Evolutionary conservation across 352 stramenopile species (phyloP).

Genomic region (Elongisporangium prolatum): DNA sequence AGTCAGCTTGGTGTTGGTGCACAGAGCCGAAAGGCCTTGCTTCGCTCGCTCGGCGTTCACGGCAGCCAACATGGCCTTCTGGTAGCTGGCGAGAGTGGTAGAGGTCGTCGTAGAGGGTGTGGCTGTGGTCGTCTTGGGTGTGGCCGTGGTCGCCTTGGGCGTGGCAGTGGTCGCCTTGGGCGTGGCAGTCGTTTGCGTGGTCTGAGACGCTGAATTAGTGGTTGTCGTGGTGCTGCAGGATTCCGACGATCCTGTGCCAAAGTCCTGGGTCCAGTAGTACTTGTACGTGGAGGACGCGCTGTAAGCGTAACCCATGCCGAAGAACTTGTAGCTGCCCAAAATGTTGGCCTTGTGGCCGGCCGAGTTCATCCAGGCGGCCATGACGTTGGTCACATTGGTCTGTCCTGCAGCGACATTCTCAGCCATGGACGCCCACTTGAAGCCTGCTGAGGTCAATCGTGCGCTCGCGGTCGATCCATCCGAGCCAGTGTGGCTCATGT

Average conservation of each 20-base stretch:
- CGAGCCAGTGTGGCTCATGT: conserved; percentile 44
- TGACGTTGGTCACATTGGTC: conserved; percentile 28
- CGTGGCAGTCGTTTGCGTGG: background rate
- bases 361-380: conserved; percentile 54
- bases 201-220: background rate
- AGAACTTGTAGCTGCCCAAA: conserved; percentile 31
- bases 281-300: conserved; percentile 25
- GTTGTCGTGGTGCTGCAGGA: conserved; percentile 7
- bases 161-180: background rate
- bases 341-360: conserved; percentile 44
- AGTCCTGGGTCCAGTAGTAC: conserved; percentile 62
- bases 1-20: conserved; percentile 34
- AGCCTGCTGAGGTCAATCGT: conserved; percentile 37
- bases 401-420: conserved; percentile 60
- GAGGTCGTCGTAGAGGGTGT: background rate
- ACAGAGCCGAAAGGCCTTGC: conserved; percentile 25
- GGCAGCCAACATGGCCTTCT: conserved; percentile 28
- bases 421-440: conserved; percentile 34
- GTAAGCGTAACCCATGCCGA: conserved; percentile 32
- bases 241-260: conserved; percentile 22
- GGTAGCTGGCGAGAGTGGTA: background rate
- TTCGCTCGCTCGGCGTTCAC: conserved; percentile 42
- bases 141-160: background rate
- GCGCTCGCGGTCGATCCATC: conserved; percentile 32
- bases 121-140: background rate